Percentiles rank a stretch among this genome's conserved stretches.
phyloP scores from a whole-genome alignment of 2,329 filamentous ascomycete species.

The Pochonia chlamydosporia region DNA sequence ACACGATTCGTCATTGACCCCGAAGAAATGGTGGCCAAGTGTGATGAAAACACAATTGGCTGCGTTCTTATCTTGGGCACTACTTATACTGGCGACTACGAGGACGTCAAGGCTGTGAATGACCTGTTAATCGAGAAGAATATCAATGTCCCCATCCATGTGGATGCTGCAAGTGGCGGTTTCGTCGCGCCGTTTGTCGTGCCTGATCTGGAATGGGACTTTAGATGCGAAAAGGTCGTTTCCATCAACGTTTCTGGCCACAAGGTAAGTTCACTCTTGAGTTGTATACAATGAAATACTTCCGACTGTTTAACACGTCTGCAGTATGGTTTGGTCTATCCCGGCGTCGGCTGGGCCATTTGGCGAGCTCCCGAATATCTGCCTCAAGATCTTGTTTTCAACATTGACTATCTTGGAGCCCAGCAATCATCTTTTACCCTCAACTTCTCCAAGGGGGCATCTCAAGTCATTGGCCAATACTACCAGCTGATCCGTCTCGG shows the following conservation, averaged over 20 bases:
- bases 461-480: slow-evolving; percentile 93
- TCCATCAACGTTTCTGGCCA: slow-evolving; percentile 94
- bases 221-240: slow-evolving; percentile 79
- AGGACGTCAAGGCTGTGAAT: slow-evolving; percentile 88
- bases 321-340: slow-evolving; percentile 64
- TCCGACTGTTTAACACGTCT: slow-evolving; percentile 3
- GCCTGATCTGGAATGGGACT: slow-evolving; percentile 84
- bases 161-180: slow-evolving; percentile 86
- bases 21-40: slow-evolving; percentile 44
- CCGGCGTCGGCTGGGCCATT: slow-evolving; percentile 89
- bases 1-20: slow-evolving; percentile 61
- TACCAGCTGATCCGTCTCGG: slow-evolving; percentile 95
- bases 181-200: slow-evolving; percentile 91
- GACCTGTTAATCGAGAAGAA: slow-evolving; percentile 71
- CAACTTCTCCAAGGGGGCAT: slow-evolving; percentile 94
- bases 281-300: not conserved
- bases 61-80: slow-evolving; percentile 89
- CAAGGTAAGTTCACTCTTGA: slow-evolving; percentile 45
- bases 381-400: slow-evolving; percentile 91
- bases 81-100: slow-evolving; percentile 94
- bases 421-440: slow-evolving; percentile 94
- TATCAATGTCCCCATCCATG: slow-evolving; percentile 82
- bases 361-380: slow-evolving; percentile 81
- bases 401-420: slow-evolving; percentile 97
- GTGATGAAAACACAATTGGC: slow-evolving; percentile 63